Percentiles rank a stretch among this genome's conserved stretches.
These are phyloP conservation scores for Colletotrichum tamarilloi DNA, from an alignment of 2,329 filamentous ascomycete species.

Conservation along the genomic window DNA sequence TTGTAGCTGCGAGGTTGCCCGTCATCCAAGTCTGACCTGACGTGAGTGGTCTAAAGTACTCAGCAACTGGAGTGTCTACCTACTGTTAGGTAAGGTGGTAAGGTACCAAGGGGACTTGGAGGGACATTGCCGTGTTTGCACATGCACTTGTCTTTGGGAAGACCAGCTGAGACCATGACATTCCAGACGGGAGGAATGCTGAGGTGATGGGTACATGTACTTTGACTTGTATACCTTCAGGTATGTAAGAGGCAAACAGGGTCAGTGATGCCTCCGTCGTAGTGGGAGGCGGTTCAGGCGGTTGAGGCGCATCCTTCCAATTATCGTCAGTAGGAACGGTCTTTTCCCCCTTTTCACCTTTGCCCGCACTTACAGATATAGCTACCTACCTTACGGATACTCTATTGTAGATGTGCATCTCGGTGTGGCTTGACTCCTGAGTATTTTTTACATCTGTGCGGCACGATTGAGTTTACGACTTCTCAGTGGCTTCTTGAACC, in stretches of 20 bases:
- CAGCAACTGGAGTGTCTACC: too few species aligned
- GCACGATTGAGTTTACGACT: too few species aligned
- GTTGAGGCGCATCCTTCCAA: neutral
- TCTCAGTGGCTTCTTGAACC: too few species aligned
- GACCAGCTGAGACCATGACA: conserved; percentile 26
- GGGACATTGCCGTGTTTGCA: neutral
- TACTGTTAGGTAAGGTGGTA: too few species aligned
- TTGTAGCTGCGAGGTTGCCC: neutral
- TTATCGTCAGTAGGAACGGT: neutral
- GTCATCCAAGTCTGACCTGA: neutral
- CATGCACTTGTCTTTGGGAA: neutral
- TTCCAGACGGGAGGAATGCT: conserved; percentile 1
- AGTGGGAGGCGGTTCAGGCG: neutral
- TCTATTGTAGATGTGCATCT: neutral
- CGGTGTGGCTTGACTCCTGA: neutral
- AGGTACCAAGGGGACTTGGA: neutral
- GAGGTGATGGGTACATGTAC: neutral
- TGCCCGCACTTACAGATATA: neutral
- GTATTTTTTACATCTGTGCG: neutral
- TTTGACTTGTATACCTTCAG: neutral
- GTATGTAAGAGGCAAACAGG: neutral
- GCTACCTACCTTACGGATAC: too few species aligned
- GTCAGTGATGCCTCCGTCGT: neutral
- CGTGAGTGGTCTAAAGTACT: neutral
- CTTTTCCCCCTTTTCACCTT: neutral